These are phyloP conservation scores for Hyaloperonospora brassicae DNA, from an alignment of 352 stramenopile species.

Conservation along the genomic window DNA sequence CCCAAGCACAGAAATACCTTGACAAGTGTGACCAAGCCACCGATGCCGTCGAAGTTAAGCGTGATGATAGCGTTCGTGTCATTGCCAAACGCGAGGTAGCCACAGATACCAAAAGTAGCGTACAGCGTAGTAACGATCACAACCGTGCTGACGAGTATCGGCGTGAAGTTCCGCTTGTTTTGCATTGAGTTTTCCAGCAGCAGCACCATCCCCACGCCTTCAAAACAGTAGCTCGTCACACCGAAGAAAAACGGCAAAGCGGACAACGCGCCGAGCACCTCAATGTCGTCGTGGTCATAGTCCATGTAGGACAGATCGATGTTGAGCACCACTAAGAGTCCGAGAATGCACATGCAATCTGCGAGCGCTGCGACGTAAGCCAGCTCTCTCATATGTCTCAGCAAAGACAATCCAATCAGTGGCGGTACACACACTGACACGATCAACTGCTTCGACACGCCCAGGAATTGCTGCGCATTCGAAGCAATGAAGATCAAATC, in stretches of 20 bases:
- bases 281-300: conserved; percentile 36
- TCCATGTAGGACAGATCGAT: conserved; percentile 77
- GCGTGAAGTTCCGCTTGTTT: conserved; percentile 65
- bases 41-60: conserved; percentile 69
- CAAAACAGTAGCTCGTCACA: conserved; percentile 87
- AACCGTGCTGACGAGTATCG: conserved; percentile 62
- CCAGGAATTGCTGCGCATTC: conserved; percentile 75
- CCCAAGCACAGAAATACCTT: conserved; percentile 82
- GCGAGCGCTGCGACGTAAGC: conserved; percentile 83
- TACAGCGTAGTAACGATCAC: conserved; percentile 84
- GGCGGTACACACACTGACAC: conserved; percentile 53
- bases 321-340: conserved; percentile 73
- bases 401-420: conserved; percentile 73
- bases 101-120: conserved; percentile 77
- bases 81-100: conserved; percentile 82
- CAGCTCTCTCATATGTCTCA: conserved; percentile 83
- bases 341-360: conserved; percentile 84
- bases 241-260: conserved; percentile 84
- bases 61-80: conserved; percentile 84
- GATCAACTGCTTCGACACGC: conserved; percentile 44
- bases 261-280: conserved; percentile 50
- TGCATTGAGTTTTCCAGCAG: conserved; percentile 83
- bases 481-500: conserved; percentile 89
- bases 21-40: conserved; percentile 63
- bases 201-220: conserved; percentile 86